These are phyloP conservation scores for Solanum tarijense DNA, from an alignment of 257 asterid species.

Conservation along the genomic window DNA sequence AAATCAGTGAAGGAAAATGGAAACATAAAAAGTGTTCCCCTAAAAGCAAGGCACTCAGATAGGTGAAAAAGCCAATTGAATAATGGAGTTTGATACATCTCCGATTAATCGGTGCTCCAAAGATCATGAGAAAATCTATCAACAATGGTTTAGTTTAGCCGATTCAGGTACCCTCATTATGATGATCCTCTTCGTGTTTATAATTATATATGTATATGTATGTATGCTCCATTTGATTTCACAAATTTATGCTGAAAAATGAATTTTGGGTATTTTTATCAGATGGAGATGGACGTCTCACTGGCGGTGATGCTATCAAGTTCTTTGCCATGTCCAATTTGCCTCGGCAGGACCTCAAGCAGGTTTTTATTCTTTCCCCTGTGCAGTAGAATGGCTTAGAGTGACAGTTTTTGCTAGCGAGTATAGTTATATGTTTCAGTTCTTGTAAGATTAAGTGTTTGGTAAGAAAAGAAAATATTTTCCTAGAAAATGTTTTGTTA, in stretches of 20 bases:
- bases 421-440: not conserved
- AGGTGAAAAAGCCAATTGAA: not conserved
- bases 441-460: not conserved
- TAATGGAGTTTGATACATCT: constrained; percentile 81
- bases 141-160: constrained; percentile 62
- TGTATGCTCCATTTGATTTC: not conserved
- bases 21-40: not conserved
- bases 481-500: not conserved
- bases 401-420: not conserved
- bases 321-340: constrained; percentile 73
- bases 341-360: constrained; percentile 93
- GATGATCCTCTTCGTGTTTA: not conserved
- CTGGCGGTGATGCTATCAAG: constrained; percentile 83
- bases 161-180: constrained; percentile 57
- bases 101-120: constrained; percentile 77
- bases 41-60: not conserved
- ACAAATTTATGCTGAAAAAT: not conserved
- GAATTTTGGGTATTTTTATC: not conserved
- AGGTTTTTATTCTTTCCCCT: constrained; percentile 17
- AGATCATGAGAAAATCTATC: constrained; percentile 76
- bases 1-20: not conserved
- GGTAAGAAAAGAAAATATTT: not conserved
- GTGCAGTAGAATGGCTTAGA: not conserved
- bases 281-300: constrained; percentile 93
- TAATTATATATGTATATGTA: not conserved